Evolutionary conservation across 495 filamentous ascomycete genomes (phyloP), one percentile per base, ranked within the genome.

Genomic region (Oidiodendron maius): DNA sequence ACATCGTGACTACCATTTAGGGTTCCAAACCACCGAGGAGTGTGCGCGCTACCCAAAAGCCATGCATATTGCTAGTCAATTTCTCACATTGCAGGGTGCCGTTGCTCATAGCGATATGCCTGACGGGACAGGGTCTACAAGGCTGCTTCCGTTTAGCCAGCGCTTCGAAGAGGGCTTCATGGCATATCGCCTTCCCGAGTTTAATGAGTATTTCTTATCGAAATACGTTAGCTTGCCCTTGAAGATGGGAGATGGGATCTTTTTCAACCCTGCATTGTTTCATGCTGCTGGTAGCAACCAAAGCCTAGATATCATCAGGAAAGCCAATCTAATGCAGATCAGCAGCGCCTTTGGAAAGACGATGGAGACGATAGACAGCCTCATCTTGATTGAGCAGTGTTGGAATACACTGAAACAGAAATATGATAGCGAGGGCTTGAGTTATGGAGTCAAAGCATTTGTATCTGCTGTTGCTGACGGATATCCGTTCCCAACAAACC

Each of bases 1-100:
- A n/a, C 76, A 81, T 55, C 66, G 76, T 23, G 77, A 81, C 55
- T 79, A 78, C 58, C 77, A 81, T 52, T 68, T 81, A 15, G 75
- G 76, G 0, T 77, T 81, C 62, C 68, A 75, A 55, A 70, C 52
- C 26, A 64, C 28, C 39, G 59, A 44, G 50, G 64, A 39, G 40
- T 55, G 55, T 57, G 61, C 52, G 38, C 46, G 48, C 13, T 76
- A 63, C 55, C 77, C 76, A 8, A 60, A 56, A 4, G 56, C 60
- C 1, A 64, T 65, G 50, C 77, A 81, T 25, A 36, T 62, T 0
- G 64, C 72, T 0, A 68, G 61, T 17, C 71, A 71, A 57, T 67
- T 70, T 26, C 64, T 81, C 15, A 80, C 75, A 11, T 62, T 81
- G 48, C 75, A 80, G 57, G 76, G 77, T 5, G 77, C 74, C 0